Evolutionary conservation across 2,329 filamentous ascomycete species (phyloP), one percentile per base, ranked within the genome.

Genomic region (Capronia coronata): DNA sequence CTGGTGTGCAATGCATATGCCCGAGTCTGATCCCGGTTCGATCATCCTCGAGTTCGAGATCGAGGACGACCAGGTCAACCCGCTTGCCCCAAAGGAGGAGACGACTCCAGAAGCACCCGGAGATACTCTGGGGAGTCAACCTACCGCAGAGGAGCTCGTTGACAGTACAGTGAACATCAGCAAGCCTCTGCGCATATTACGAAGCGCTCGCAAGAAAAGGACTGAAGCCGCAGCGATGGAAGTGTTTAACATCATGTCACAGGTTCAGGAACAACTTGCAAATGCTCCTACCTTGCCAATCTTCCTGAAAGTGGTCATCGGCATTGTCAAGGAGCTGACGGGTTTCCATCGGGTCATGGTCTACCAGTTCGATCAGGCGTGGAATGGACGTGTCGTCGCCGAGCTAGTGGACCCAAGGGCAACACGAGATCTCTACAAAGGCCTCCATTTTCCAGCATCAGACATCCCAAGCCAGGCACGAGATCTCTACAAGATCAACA

Each of bases 291-390:
- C 77, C 52, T 70, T 94, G 1, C 82, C 88, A 1, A 74, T 67
- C 1, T 87, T 95, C 51, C 71, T 94, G 30, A 91, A 93, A 60
- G 82, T 90, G 4, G 68, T 93, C 2, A 85, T 91, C 0, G 88
- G 88, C 0, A 84, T 95, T 6, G 80, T 94, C 27, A 94, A 94
- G 63, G 89, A 95, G 62, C 65, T 95, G 42, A 94, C 88, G 0
- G 88, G 89, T 0, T 95, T 95, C 57, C 89, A 94, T 63, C 84
- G 89, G 10, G 87, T 94, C 41, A 90, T 95, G 86, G 78, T 95
- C 1, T 95, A 94, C 62, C 87, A 94, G 65, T 95, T 95, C 56
- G 89, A 95, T 64, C 74, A 81, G 3, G 68, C 75, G 1, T 93
- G 84, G 74, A 94, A 94, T 60, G 89, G 88, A 14, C 82, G 86